A percentile compares a stretch with the other conserved stretches of the same genome.
Conservation (phyloP, 2,329 filamentous ascomycete genomes). For the Drechslerella coelobrocha region DNA sequence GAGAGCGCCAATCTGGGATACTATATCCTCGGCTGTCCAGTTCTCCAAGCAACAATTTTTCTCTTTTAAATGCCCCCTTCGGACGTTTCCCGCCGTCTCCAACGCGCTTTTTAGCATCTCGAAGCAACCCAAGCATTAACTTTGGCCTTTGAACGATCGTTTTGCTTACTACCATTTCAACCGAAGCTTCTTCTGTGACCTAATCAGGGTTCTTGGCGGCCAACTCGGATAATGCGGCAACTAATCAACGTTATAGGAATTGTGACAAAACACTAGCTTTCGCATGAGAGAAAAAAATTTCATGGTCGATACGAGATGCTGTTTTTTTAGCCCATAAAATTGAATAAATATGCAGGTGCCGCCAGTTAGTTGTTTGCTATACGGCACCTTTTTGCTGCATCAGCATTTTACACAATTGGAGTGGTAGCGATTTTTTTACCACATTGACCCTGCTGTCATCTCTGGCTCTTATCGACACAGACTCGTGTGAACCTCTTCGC, state of each 20-base stretch:
- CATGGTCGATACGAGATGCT: slow-evolving; percentile 16
- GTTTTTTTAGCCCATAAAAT: slow-evolving; percentile 8
- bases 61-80: slow-evolving; percentile 16
- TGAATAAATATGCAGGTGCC: slow-evolving; percentile 32
- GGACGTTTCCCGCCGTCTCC: slow-evolving; percentile 44
- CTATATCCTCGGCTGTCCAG: slow-evolving; percentile 45
- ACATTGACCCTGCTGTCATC: not conserved
- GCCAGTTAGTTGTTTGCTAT: too few species aligned
- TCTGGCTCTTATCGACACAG: too few species aligned
- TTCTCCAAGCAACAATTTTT: not conserved
- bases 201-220: slow-evolving; percentile 31
- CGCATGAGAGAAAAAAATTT: slow-evolving; percentile 16
- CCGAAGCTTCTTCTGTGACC: slow-evolving; percentile 26
- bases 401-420: too few species aligned
- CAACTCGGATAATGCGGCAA: slow-evolving; percentile 46
- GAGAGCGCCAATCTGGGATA: slow-evolving; percentile 30
- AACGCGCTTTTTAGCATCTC: slow-evolving; percentile 24
- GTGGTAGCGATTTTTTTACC: not conserved
- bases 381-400: too few species aligned
- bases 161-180: slow-evolving; percentile 36
- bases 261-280: slow-evolving; percentile 18
- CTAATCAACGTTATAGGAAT: slow-evolving; percentile 15
- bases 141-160: slow-evolving; percentile 13
- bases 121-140: slow-evolving; percentile 12
- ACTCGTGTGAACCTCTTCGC: not conserved